phyloP scores from a whole-genome alignment of 2,329 filamentous ascomycete species.

The Trichoderma koningiopsis region DNA sequence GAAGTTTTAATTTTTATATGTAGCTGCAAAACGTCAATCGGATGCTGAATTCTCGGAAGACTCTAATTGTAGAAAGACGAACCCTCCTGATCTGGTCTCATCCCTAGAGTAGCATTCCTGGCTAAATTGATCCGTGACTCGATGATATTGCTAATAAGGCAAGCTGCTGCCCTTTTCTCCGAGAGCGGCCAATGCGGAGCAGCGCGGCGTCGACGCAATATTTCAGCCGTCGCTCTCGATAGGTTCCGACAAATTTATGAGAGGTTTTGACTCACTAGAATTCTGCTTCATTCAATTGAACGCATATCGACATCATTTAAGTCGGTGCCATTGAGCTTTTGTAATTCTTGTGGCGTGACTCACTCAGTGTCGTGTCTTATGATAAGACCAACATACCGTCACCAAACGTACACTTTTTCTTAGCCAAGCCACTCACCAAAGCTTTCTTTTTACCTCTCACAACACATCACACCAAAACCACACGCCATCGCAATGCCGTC shows the following conservation, averaged over 20 bases:
- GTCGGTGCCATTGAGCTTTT: not conserved
- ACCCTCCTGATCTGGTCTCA: not conserved
- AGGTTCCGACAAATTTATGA: not conserved
- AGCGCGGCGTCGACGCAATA: not conserved
- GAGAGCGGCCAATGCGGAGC: conserved; percentile 14
- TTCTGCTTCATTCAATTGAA: not conserved
- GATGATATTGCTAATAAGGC: conserved; percentile 14
- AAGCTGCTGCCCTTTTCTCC: not conserved
- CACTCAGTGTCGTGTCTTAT: not conserved
- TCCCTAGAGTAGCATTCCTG: not conserved
- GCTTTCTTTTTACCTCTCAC: not conserved
- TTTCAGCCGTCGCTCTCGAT: not conserved
- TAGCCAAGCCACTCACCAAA: not conserved
- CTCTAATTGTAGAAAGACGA: not conserved
- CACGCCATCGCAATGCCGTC: conserved; percentile 59
- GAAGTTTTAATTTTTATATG: not conserved
- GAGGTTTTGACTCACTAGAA: not conserved
- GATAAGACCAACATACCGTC: not conserved
- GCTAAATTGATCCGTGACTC: not conserved
- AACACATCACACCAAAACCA: not conserved
- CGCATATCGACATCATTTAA: not conserved
- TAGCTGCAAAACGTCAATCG: not conserved
- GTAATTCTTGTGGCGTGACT: not conserved
- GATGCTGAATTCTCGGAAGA: not conserved
- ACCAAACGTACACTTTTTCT: not conserved